Evolutionary conservation across 202 grass and related monocot species (phyloP).

Genomic region (Dendrocalamus latiflorus): DNA sequence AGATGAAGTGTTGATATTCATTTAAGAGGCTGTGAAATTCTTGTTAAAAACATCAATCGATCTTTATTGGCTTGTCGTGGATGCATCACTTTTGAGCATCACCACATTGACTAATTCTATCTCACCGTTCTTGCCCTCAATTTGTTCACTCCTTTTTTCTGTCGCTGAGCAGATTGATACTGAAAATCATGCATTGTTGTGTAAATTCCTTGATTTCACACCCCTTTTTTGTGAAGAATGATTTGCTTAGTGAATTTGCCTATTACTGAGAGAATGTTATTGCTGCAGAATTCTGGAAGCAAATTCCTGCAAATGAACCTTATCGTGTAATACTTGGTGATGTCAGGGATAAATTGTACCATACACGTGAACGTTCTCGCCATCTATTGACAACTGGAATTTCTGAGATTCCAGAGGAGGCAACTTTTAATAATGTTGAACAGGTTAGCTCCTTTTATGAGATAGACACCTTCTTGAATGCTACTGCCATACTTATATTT

Average conservation of each 20-base stretch:
- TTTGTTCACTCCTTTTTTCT: not conserved
- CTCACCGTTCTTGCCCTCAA: not conserved
- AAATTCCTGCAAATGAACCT: constrained; percentile 84
- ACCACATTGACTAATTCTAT: not conserved
- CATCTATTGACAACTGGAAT: constrained; percentile 67
- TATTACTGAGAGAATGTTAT: constrained; percentile 34
- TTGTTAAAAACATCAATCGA: not conserved
- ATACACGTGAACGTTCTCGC: constrained; percentile 77
- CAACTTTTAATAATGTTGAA: constrained; percentile 75
- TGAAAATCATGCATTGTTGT: not conserved
- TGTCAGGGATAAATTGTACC: constrained; percentile 94
- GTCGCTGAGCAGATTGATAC: not conserved
- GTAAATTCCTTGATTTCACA: not conserved
- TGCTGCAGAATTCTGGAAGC: constrained; percentile 97
- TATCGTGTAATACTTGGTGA: constrained; percentile 96
- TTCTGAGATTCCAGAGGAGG: constrained; percentile 71
- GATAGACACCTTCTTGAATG: not conserved
- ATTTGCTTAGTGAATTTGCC: constrained; percentile 6
- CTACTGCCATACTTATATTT: not conserved
- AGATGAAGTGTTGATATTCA: not conserved
- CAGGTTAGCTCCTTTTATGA: constrained; percentile 46
- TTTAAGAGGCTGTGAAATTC: not conserved
- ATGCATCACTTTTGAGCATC: not conserved
- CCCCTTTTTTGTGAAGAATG: not conserved
- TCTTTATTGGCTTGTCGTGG: not conserved